Base-by-base conservation (phyloP, 1,284 basidiomycete species). In the Trichosporon sp. region DNA sequence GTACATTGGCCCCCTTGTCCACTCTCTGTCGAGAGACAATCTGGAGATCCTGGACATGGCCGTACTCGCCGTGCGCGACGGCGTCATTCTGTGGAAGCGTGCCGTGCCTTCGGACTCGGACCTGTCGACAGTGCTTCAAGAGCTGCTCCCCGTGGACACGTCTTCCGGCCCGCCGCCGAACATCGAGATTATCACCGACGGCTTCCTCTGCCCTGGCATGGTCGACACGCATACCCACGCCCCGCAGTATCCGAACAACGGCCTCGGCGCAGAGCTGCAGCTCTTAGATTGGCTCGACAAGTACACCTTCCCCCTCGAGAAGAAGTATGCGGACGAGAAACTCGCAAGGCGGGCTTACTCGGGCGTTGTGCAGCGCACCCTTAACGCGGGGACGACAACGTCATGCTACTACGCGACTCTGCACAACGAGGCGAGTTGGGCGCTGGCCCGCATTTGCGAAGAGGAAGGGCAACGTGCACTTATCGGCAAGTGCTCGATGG, bases 201-300 rank as follows among this genome's bases (percentile, higher is more conserved):
- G 93, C 75, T 95, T 95, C 80, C 78, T 97, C 66, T 88, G 92
- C 76, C 94, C 95, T 3, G 94, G 94, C 15, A 89, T 95, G 78
- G 85, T 96, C 67, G 93, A 96, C 84, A 95, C 93, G 29, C 93
- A 96, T 81, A 92, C 90, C 92, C 93, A 95, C 84, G 93, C 92
- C 13, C 90, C 92, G 15, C 93, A 95, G 79, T 87, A 91, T 73
- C 91, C 93, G 23, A 97, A 95, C 79, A 87, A 92, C 44, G 93
- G 91, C 73, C 87, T 88, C 87, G 91, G 79, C 75, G 87, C 78
- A 65, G 71, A 78, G 63, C 68, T 79, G 35, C 83, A 97, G 80
- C 89, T 98, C n/a, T 87, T 98, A 15, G 92, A 93, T 73, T 98
- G 95, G 95, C 87, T 98, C 34, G 81, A 89, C 44, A 85, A 92